Evolutionary conservation across 2,329 filamentous ascomycete genomes (phyloP), one percentile per base, ranked within the genome.

Genomic region (Microdochium nivale): DNA sequence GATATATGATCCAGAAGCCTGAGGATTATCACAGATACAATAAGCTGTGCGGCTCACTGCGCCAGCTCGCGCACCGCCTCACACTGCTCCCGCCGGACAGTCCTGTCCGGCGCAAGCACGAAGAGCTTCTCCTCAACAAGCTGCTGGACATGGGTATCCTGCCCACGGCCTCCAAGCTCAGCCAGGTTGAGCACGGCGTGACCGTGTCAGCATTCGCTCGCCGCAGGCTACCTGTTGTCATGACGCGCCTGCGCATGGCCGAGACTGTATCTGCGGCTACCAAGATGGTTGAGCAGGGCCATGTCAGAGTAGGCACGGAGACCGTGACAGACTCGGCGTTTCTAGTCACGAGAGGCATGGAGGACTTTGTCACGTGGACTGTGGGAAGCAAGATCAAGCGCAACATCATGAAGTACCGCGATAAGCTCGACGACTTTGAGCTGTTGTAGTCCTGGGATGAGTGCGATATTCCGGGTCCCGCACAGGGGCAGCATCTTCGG

Each of bases 311-410:
- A 1, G 92, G 92, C 13, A 91, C 90, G 0, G 90, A 96, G 64
- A 87, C 91, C 1, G 80, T 96, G 25, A 95, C 88, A 2, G 92
- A 97, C 66, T 84, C 90, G 25, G 91, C 90, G 1, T 96, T 90
- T 62, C 70, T 96, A 50, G 90, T 97, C 8, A 94, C 89, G 35
- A 78, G 91, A 58, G 88, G 83, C 55, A 89, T 95, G 79, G 92
- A 97, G 71, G 92, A 97, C 71, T 96, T 95, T 67, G 87, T 97
- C 19, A 96, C 92, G 0, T 97, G 92, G 92, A 86, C 92, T 10
- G 88, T 95, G 62, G 90, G 89, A 54, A 95, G 89, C 70, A 96
- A 96, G 87, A 91, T 97, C 68, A 96, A 95, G 86, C 81, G 87
- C 65, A 94, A 90, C 66, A 95, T 96, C 57, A 85, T 96, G 81